Evolutionary conservation across 257 asterid species (phyloP).

Genomic region (Datura wrightii): DNA sequence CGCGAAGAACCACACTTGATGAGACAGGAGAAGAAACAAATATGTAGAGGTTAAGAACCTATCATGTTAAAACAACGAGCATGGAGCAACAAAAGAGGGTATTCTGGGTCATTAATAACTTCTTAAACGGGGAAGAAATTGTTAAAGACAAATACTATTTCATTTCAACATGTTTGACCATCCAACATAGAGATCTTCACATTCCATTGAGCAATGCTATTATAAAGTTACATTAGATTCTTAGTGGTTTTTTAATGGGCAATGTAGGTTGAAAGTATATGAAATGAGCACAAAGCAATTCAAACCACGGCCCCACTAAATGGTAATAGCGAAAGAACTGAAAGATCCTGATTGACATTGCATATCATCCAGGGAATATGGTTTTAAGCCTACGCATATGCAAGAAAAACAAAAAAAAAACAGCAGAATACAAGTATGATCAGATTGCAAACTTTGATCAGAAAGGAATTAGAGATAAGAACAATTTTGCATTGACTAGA

Average conservation of each 20-base stretch:
- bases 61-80: neutral
- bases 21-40: neutral
- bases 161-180: neutral
- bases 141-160: neutral
- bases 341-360: neutral
- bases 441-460: neutral
- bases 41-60: neutral
- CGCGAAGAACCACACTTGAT: neutral
- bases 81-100: neutral
- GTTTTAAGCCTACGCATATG: neutral
- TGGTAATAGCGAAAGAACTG: neutral
- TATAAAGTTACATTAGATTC: neutral
- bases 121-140: neutral
- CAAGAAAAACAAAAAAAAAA: neutral
- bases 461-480: neutral
- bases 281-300: neutral
- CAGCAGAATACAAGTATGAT: neutral
- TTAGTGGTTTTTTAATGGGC: neutral
- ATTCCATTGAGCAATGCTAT: neutral
- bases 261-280: neutral
- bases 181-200: neutral
- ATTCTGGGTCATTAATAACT: conserved; percentile 3
- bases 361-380: neutral
- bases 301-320: neutral
- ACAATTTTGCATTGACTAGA: neutral